A percentile compares a stretch with the other conserved stretches of the same genome.
These are phyloP conservation scores for Hydrangea macrophylla DNA, from an alignment of 148 eudicot species.

Conservation along the genomic window DNA sequence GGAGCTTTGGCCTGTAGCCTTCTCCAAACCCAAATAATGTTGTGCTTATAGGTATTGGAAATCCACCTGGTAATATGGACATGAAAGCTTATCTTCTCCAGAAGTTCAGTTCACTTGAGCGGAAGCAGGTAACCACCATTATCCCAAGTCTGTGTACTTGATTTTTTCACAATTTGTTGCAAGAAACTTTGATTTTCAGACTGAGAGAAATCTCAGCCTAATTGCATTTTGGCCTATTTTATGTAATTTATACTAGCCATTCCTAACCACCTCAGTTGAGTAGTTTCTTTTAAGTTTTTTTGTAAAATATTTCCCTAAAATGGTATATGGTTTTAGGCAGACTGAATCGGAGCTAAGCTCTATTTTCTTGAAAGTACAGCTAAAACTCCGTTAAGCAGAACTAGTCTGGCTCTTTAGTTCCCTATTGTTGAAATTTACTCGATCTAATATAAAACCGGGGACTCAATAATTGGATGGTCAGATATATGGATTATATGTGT, in stretches of 20 bases:
- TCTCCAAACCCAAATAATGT: background rate
- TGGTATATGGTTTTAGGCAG: background rate
- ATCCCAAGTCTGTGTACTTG: background rate
- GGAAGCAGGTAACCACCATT: constrained; percentile 47
- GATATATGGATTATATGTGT: too few relatives aligned
- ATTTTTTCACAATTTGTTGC: background rate
- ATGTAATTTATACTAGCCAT: background rate
- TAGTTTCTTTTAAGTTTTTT: background rate
- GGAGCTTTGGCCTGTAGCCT: background rate
- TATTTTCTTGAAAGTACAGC: too few relatives aligned
- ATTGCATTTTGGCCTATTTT: background rate
- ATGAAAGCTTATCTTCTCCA: constrained; percentile 94
- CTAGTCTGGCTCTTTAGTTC: background rate
- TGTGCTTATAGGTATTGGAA: constrained; percentile 67
- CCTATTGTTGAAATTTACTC: background rate
- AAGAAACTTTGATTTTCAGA: background rate
- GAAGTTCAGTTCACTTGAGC: constrained; percentile 68
- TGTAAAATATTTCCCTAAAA: background rate
- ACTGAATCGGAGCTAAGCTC: background rate
- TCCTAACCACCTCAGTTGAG: background rate
- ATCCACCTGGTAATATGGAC: constrained; percentile 96
- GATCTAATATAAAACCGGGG: background rate
- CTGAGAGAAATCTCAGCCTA: background rate
- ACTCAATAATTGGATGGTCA: background rate
- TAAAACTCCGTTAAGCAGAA: background rate